Conservation (phyloP, 805 yeast species). For the Cyberlindnera mississippiensis region DNA sequence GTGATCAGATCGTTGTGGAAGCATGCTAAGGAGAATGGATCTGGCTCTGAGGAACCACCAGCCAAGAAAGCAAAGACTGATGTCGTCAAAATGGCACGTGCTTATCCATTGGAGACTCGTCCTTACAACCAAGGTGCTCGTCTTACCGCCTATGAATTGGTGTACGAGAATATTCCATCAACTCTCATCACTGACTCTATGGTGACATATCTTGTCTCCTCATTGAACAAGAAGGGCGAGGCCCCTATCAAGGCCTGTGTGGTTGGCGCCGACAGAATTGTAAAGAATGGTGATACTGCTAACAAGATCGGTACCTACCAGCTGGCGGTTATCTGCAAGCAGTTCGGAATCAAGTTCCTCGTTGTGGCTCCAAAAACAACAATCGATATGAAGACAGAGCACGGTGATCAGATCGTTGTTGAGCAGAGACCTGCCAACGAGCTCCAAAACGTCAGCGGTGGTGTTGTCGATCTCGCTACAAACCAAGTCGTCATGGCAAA, state of each 20-base stretch:
- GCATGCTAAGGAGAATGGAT: conserved; percentile 29
- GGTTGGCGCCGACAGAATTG: conserved; percentile 89
- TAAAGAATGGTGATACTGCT: conserved; percentile 91
- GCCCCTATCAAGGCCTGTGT: conserved; percentile 83
- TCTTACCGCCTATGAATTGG: conserved; percentile 85
- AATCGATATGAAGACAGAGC: conserved; percentile 60
- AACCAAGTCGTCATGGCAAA: conserved; percentile 26
- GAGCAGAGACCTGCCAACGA: conserved; percentile 86
- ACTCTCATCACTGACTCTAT: conserved; percentile 88
- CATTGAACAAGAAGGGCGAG: conserved; percentile 27
- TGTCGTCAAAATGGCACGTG: conserved; percentile 56
- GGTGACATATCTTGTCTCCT: conserved; percentile 71
- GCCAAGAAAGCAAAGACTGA: conserved; percentile 29
- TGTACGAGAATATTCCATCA: conserved; percentile 82
- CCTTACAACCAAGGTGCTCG: conserved; percentile 97
- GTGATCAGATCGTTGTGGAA: conserved; percentile 71
- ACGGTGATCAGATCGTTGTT: conserved; percentile 75
- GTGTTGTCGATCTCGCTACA: conserved; percentile 36
- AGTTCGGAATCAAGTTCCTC: conserved; percentile 69
- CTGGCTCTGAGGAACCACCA: conserved; percentile 23
- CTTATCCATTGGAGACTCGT: conserved; percentile 88
- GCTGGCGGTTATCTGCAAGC: conserved; percentile 66
- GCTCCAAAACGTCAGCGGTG: conserved; percentile 73
- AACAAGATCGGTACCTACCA: conserved; percentile 96
- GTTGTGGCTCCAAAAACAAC: conserved; percentile 97